Evolutionary conservation across 2,329 filamentous ascomycete species (phyloP), one percentile per base, ranked within the genome.

Genomic region (Simplicillium aogashimaense): DNA sequence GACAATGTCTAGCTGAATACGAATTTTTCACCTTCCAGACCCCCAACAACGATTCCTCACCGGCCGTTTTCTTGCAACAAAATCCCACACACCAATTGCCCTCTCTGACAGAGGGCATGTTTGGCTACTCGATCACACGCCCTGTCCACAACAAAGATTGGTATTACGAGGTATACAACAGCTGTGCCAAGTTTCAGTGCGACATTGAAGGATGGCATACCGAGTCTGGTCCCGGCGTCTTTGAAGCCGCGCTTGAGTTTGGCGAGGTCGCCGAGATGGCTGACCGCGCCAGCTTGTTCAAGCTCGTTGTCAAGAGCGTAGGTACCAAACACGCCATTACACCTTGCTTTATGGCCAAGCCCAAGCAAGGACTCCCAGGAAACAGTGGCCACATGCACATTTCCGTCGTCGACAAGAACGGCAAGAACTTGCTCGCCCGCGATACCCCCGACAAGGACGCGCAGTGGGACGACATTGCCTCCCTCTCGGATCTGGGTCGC

Each of bases 321-420:
- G 86, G 86, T 35, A 83, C 79, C 42, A 83, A 86, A 55, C 86
- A 88, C 58, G 87, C 86, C 49, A 94, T 98, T 56, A 95, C 87
- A 0, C 92, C 92, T 0, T 94, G 86, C 62, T 98, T 98, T 69
- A 98, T 98, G 92, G 92, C 92, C 13, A 98, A 98, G 63, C 92
- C 92, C 3, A 81, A 85, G 49, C 77, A 94, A 53, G 88, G 89
- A 0, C 69, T 97, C 0, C 92, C 92, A 0, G 92, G 92, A 36
- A 97, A 97, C 67, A 92, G 84, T 47, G 92, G 92, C 1, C 92
- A 98, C 59, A 90, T 95, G 72, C 92, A 98, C 60, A 72, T 97
- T 45, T 97, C 90, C 1, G 69, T 98, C 9, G 81, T 90, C 14
- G 85, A 90, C 55, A 72, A 75, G 47, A 65, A 76, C n/a, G 85